Evolutionary conservation across 2,329 filamentous ascomycete species (phyloP).

Genomic region (Sporothrix curviconia): DNA sequence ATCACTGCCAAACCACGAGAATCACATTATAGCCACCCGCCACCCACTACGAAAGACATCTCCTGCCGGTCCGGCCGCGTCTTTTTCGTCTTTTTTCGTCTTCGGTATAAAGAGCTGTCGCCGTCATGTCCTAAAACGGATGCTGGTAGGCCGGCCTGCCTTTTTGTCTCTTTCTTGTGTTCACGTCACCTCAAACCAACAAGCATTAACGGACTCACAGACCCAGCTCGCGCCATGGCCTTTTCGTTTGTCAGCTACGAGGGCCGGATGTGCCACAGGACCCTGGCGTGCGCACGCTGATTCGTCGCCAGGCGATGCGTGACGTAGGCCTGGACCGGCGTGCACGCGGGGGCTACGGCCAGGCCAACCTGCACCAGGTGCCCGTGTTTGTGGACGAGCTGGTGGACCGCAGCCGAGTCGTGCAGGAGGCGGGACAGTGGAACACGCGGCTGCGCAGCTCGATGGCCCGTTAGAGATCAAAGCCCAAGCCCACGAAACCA

Average conservation of each 20-base stretch:
- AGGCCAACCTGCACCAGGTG: neutral
- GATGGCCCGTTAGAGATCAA: no score
- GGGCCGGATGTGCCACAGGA: neutral
- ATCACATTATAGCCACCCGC: no score
- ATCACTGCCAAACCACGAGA: neutral
- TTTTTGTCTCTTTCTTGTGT: neutral
- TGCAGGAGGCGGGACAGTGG: no score
- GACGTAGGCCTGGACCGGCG: neutral
- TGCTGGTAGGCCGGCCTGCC: neutral
- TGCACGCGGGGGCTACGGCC: neutral
- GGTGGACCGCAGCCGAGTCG: no score
- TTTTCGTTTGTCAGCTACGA: constrained; percentile 3
- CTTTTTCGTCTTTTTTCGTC: no score
- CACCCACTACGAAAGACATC: no score
- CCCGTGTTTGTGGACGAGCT: neutral
- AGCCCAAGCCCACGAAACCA: no score
- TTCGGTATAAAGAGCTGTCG: no score
- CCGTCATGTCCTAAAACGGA: no score
- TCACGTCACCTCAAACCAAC: neutral
- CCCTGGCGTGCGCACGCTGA: neutral
- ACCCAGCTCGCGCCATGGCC: neutral
- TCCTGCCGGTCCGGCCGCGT: no score
- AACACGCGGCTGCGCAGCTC: no score
- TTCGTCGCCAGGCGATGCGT: constrained; percentile 3
- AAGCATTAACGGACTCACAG: no score